These are phyloP conservation scores for Magnusiomyces ingens DNA, from an alignment of 1,139 yeast species.

Conservation along the genomic window DNA sequence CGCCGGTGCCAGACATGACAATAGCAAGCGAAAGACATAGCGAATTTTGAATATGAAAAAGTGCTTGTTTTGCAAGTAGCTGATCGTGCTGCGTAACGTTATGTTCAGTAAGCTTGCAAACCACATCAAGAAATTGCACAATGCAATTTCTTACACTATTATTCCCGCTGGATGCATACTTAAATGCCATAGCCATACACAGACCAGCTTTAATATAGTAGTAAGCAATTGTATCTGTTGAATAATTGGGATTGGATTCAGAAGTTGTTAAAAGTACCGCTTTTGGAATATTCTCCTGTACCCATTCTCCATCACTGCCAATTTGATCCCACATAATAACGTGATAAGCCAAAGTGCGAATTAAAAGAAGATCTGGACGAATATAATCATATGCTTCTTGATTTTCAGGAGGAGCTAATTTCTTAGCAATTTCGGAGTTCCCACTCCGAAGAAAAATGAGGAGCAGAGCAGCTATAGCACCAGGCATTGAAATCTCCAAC, in stretches of 20 bases:
- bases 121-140: conserved; percentile 49
- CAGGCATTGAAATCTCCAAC: conserved; percentile 70
- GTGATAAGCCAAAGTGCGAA: conserved; percentile 61
- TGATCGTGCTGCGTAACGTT: conserved; percentile 46
- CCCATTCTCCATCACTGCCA: conserved; percentile 51
- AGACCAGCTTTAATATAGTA: conserved; percentile 70
- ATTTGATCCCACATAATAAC: conserved; percentile 76
- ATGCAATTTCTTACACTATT: conserved; percentile 50
- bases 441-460: conserved; percentile 68
- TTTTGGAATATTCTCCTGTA: conserved; percentile 48
- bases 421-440: conserved; percentile 52
- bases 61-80: conserved; percentile 50
- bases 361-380: conserved; percentile 70
- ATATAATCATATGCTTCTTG: conserved; percentile 61
- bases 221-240: conserved; percentile 54
- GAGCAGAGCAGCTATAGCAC: conserved; percentile 71
- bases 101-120: conserved; percentile 48
- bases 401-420: conserved; percentile 57
- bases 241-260: conserved; percentile 22
- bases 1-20: conserved; percentile 91
- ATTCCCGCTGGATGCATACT: conserved; percentile 67
- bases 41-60: conserved; percentile 52
- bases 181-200: conserved; percentile 67
- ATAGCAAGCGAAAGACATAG: conserved; percentile 60
- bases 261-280: conserved; percentile 27